Conservation (phyloP, 495 filamentous ascomycete species). For the Aspergillus heteromorphus region DNA sequence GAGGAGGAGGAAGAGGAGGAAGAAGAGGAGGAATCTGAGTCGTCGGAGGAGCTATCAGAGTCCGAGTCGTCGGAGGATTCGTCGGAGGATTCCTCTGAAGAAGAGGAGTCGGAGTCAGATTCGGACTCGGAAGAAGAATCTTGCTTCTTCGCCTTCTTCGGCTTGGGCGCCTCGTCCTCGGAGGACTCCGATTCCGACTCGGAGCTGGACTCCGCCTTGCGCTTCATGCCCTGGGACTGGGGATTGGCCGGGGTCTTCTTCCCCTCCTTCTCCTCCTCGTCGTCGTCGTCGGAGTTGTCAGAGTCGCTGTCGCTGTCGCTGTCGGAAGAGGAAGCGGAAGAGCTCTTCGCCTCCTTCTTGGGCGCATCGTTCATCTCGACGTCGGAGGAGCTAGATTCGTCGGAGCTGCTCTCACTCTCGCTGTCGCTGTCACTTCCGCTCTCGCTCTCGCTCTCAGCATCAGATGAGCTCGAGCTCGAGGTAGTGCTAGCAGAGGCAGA, state of each 20-base stretch:
- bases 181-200: conserved; percentile 42
- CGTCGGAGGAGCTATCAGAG: conserved; percentile 15
- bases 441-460: conserved; percentile 18
- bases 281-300: conserved; percentile 53
- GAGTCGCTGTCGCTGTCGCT: no score
- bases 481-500: no score
- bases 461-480: conserved; percentile 16
- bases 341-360: conserved; percentile 21
- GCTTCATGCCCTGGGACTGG: conserved; percentile 48
- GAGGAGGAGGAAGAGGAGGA: conserved; percentile 23
- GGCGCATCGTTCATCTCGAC: conserved; percentile 56
- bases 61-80: conserved; percentile 20
- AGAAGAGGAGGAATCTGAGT: conserved; percentile 23
- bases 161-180: conserved; percentile 29
- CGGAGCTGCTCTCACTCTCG: conserved; percentile 31
- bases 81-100: conserved; percentile 31
- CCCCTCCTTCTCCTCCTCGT: conserved; percentile 54
- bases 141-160: conserved; percentile 35
- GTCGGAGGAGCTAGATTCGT: conserved; percentile 43
- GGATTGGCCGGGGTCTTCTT: conserved; percentile 25
- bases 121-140: conserved; percentile 23
- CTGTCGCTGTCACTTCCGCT: no score
- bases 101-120: conserved; percentile 27
- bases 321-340: conserved; percentile 33
- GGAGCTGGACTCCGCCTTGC: conserved; percentile 56